Percentiles rank a stretch among this genome's conserved stretches.
Conservation (phyloP, 129 eudicot genomes). For the Arctium minus region DNA sequence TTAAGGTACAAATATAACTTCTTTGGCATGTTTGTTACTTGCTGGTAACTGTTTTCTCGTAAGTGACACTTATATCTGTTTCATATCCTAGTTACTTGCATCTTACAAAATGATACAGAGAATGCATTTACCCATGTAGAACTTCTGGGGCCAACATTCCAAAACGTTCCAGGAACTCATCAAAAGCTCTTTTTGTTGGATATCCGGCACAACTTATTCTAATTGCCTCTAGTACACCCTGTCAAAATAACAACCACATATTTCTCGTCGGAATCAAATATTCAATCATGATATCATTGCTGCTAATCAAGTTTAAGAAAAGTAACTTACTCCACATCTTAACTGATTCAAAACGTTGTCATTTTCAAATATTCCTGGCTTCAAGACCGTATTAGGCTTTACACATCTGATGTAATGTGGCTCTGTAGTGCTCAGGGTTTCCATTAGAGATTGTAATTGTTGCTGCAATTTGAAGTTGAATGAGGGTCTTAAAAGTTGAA, state of each 20-base stretch:
- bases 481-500: slow-evolving; percentile 1
- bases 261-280: neutral
- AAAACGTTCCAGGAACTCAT: slow-evolving; percentile 93
- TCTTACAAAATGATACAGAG: neutral
- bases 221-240: slow-evolving; percentile 99
- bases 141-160: slow-evolving; percentile 96
- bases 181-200: slow-evolving; percentile 94
- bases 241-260: slow-evolving; percentile 12
- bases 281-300: slow-evolving; percentile 4
- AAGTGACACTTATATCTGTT: neutral
- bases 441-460: slow-evolving; percentile 96
- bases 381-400: slow-evolving; percentile 87
- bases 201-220: slow-evolving; percentile 98
- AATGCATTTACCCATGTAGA: slow-evolving; percentile 62
- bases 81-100: neutral
- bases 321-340: slow-evolving; percentile 87
- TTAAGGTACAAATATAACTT: neutral
- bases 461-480: slow-evolving; percentile 52
- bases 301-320: slow-evolving; percentile 2
- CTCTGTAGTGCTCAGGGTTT: slow-evolving; percentile 96
- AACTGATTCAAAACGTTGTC: slow-evolving; percentile 83
- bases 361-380: slow-evolving; percentile 98
- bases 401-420: slow-evolving; percentile 99
- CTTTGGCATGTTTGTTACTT: neutral
- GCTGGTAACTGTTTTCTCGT: neutral